A percentile compares a stretch with the other conserved stretches of the same genome.
phyloP scores from a whole-genome alignment of 2,329 filamentous ascomycete species.

The Xylariales sp. region DNA sequence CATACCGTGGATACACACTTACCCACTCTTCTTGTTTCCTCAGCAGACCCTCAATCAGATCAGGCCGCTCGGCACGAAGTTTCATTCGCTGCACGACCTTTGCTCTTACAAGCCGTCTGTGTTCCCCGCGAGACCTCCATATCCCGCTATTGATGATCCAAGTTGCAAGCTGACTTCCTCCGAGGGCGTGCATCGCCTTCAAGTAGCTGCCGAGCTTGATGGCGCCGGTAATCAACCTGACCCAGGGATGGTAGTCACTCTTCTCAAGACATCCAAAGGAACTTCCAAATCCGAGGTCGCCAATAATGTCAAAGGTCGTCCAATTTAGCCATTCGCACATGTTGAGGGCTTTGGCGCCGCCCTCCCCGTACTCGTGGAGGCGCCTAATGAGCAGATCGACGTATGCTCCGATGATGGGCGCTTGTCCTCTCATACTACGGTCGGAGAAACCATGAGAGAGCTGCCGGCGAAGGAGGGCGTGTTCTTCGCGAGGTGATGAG shows the following conservation, averaged over 20 bases:
- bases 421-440: conserved; percentile 34
- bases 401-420: conserved; percentile 33
- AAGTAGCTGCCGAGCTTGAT: conserved; percentile 19
- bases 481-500: conserved; percentile 27
- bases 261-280: conserved; percentile 33
- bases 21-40: conserved; percentile 21
- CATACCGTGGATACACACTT: conserved; percentile 6
- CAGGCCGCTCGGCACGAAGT: conserved; percentile 23
- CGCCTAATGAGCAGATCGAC: conserved; percentile 30
- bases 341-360: conserved; percentile 17
- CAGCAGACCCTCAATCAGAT: conserved; percentile 28
- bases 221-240: conserved; percentile 24
- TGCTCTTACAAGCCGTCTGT: conserved; percentile 16
- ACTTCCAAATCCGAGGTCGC: conserved; percentile 42
- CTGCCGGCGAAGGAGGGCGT: conserved; percentile 27
- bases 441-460: conserved; percentile 37
- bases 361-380: conserved; percentile 21
- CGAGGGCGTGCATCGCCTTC: conserved; percentile 14
- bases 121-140: conserved; percentile 16
- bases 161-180: conserved; percentile 13
- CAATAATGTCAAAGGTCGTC: conserved; percentile 38
- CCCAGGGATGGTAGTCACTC: conserved; percentile 31
- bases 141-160: conserved; percentile 11
- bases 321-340: conserved; percentile 36
- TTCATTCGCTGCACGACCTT: conserved; percentile 25